These are phyloP conservation scores for Coemansia sp. DNA, from an alignment of 192 early-diverging fungal genomes.

Conservation along the genomic window DNA sequence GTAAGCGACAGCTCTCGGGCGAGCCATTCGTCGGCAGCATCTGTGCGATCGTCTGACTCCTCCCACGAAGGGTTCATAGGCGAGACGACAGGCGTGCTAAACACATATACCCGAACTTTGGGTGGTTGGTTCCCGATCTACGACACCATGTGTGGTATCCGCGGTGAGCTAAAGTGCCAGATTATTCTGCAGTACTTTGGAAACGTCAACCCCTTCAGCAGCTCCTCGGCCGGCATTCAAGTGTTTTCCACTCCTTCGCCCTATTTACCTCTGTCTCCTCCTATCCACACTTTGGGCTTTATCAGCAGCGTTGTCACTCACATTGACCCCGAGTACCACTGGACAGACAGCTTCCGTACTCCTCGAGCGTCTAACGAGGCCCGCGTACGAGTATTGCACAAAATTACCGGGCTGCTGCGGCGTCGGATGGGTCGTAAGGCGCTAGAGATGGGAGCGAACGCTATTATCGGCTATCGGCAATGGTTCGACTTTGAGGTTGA, in stretches of 20 bases:
- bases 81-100: constrained; percentile 22
- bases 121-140: constrained; percentile 83
- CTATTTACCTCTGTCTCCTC: constrained; percentile 52
- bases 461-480: constrained; percentile 73
- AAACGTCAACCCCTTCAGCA: constrained; percentile 82
- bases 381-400: constrained; percentile 70
- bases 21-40: constrained; percentile 2
- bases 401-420: constrained; percentile 69
- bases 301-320: constrained; percentile 70
- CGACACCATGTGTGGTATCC: constrained; percentile 72
- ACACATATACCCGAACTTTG: constrained; percentile 27
- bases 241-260: constrained; percentile 66
- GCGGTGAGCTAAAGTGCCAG: constrained; percentile 75
- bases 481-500: constrained; percentile 79
- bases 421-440: constrained; percentile 77
- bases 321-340: constrained; percentile 85
- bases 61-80: constrained; percentile 24
- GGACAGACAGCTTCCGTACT: constrained; percentile 80
- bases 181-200: constrained; percentile 81
- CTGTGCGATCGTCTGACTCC: constrained; percentile 4
- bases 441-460: constrained; percentile 74
- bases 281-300: constrained; percentile 66
- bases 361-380: constrained; percentile 80
- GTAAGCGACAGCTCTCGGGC: neutral
- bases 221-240: constrained; percentile 66